phyloP scores from a whole-genome alignment of 257 asterid genomes.

The Penstemon eatonii region DNA sequence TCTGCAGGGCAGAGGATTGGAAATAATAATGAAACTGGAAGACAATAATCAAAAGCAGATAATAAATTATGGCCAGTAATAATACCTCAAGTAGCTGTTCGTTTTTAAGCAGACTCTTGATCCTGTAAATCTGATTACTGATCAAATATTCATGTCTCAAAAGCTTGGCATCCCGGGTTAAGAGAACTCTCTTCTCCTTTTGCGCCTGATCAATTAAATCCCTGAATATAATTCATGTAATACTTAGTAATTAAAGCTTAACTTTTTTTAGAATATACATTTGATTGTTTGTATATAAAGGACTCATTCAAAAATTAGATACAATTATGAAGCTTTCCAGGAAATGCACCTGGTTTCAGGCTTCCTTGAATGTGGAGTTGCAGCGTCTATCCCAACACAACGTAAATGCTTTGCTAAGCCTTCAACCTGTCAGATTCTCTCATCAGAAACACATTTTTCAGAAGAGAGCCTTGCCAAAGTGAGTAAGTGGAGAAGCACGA shows the following conservation, averaged over 20 bases:
- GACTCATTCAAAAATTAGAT: conserved; percentile 7
- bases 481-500: conserved; percentile 7
- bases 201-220: conserved; percentile 76
- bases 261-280: background rate
- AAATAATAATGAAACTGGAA: background rate
- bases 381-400: conserved; percentile 97
- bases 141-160: conserved; percentile 77
- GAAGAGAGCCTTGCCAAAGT: background rate
- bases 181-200: conserved; percentile 78
- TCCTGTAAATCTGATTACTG: conserved; percentile 73
- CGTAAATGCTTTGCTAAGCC: conserved; percentile 95
- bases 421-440: conserved; percentile 57
- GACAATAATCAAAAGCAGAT: background rate
- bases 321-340: conserved; percentile 15
- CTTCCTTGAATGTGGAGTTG: conserved; percentile 69
- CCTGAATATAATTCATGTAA: conserved; percentile 40
- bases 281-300: background rate
- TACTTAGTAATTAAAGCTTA: conserved; percentile 1
- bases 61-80: background rate
- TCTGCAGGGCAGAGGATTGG: background rate
- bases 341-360: conserved; percentile 71
- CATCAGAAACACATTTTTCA: conserved; percentile 8
- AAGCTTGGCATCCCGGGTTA: conserved; percentile 88
- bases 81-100: conserved; percentile 85
- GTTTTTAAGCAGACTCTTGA: conserved; percentile 71